Evolutionary conservation across 345 rosid genomes (phyloP), one percentile per base, ranked within the genome.

Genomic region (Boechera retrofracta): DNA sequence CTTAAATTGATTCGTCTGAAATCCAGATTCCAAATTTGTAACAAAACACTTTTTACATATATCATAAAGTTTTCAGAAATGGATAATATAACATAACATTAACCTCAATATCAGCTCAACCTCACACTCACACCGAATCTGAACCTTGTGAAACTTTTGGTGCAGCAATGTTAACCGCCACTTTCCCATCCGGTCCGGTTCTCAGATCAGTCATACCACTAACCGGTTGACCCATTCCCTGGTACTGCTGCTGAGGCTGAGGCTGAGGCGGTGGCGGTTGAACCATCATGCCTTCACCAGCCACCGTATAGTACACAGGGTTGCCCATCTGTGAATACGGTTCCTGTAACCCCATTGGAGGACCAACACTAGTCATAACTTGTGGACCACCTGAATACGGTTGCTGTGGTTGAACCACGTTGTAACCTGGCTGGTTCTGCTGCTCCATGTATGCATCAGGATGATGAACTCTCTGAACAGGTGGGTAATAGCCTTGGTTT

Each of bases 371-470:
- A 52, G 26, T 45, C 65, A 70, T 64, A n/a, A 64, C 88, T 64
- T 62, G 85, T 52, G 74, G 71, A 36, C 73, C 9, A 55, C 18
- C 69, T 16, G 76, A 76, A 59, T 67, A 87, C 7, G 71, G 66
- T n/a, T 72, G 79, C 59, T 78, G 81, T 70, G 64, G 69, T 83
- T 35, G 86, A 81, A 79, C 83, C 84, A 94, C 64, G 82, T 81
- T 89, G 86, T 87, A 91, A 15, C 89, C 39, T 39, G 54, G 83
- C 49, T 83, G 93, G 28, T 85, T 36, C 67, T 78, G 86, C 44
- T 87, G 97, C 48, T 91, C 97, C 70, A 93, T 75, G 89, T 89
- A 92, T 38, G 85, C 86, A 32, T 91, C 96, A 1, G 83, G 83
- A 32, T 84, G 82, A 35, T 56, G 64, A 12, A 87, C 58, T 68